Conservation (phyloP, 352 stramenopile genomes). For the Pythium chondricola region DNA sequence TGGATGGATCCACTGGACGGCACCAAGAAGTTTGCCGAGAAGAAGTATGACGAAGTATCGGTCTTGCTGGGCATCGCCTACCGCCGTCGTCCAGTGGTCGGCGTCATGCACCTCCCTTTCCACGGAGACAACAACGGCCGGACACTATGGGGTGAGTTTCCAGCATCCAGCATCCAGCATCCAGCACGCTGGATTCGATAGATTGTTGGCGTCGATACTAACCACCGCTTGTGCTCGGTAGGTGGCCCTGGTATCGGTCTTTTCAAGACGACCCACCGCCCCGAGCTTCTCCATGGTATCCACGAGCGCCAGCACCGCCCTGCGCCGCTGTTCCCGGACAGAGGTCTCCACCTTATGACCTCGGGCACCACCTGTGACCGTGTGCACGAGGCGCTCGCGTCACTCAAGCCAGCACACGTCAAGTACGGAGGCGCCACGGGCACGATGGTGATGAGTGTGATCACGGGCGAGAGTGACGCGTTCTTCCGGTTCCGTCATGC, state of each 20-base stretch:
- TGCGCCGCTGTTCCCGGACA: slow-evolving; percentile 25
- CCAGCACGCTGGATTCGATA: background rate
- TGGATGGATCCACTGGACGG: slow-evolving; percentile 78
- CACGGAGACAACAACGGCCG: slow-evolving; percentile 33
- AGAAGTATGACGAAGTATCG: slow-evolving; percentile 69
- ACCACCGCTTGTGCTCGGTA: slow-evolving; percentile 10
- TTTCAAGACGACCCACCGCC: slow-evolving; percentile 35
- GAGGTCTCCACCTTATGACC: slow-evolving; percentile 40
- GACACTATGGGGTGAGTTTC: slow-evolving; percentile 58
- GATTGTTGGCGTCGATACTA: too few relatives aligned
- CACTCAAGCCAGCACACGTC: slow-evolving; percentile 30
- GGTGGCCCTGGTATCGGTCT: slow-evolving; percentile 46
- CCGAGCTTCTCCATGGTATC: slow-evolving; percentile 19
- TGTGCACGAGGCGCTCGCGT: slow-evolving; percentile 33
- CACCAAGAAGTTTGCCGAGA: slow-evolving; percentile 72
- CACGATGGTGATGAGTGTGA: slow-evolving; percentile 63
- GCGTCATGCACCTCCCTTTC: slow-evolving; percentile 75
- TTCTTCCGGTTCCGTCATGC: slow-evolving; percentile 68
- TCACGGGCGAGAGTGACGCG: slow-evolving; percentile 51
- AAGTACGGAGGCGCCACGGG: slow-evolving; percentile 56
- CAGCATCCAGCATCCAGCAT: background rate
- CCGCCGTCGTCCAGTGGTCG: slow-evolving; percentile 50
- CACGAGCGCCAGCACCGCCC: slow-evolving; percentile 19
- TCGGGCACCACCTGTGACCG: slow-evolving; percentile 49
- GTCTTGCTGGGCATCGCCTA: slow-evolving; percentile 72